These are phyloP conservation scores for Gnomoniopsis sp. DNA, from an alignment of 2,329 filamentous ascomycete species.

Conservation along the genomic window DNA sequence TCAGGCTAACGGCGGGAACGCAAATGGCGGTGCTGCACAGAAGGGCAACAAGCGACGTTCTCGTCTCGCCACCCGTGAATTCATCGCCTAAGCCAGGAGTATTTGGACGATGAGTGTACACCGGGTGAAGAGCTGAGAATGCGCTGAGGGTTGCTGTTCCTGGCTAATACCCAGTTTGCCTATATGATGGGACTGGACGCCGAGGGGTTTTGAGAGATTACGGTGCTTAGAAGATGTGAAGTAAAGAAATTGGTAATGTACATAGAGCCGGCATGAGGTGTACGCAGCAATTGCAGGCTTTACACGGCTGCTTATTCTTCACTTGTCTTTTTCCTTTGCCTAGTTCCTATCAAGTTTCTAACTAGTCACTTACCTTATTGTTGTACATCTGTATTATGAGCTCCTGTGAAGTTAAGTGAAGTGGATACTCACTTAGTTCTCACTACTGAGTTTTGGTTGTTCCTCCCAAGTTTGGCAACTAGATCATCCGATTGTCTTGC, in stretches of 20 bases:
- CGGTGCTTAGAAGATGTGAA: slow-evolving; percentile 6
- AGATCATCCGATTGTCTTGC: too few species aligned
- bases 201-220: background rate
- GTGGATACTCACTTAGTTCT: too few species aligned
- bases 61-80: slow-evolving; percentile 8
- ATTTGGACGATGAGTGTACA: background rate
- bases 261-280: slow-evolving; percentile 7
- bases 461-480: too few species aligned
- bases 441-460: too few species aligned
- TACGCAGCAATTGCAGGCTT: slow-evolving; percentile 7
- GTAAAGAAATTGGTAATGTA: slow-evolving; percentile 7
- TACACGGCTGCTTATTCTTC: slow-evolving; percentile 13
- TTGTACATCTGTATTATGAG: background rate
- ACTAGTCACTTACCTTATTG: background rate
- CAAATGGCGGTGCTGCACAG: background rate
- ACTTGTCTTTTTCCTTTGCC: slow-evolving; percentile 8
- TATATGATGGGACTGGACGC: background rate
- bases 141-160: background rate
- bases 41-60: background rate
- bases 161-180: background rate
- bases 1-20: background rate
- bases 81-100: slow-evolving; percentile 3
- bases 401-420: too few species aligned
- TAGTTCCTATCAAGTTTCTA: slow-evolving; percentile 3
- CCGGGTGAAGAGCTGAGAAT: background rate